These are phyloP conservation scores for Cadophora sp. DNA, from an alignment of 2,329 filamentous ascomycete species.

Conservation along the genomic window DNA sequence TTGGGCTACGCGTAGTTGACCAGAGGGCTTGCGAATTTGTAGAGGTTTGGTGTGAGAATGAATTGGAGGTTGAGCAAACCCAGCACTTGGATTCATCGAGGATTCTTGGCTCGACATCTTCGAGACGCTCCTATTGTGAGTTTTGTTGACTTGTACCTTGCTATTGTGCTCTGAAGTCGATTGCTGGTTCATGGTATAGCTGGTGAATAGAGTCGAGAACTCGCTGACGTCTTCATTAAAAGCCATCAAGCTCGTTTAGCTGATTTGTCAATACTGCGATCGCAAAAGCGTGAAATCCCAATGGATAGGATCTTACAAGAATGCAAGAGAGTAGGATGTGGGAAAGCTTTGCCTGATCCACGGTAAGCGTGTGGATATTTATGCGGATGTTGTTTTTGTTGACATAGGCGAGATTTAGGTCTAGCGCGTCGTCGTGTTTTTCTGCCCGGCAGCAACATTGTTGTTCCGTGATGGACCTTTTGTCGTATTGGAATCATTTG, in stretches of 20 bases:
- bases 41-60: conserved; percentile 30
- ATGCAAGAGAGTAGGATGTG: not conserved
- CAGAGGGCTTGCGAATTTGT: conserved; percentile 33
- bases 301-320: not conserved
- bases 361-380: not conserved
- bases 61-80: conserved; percentile 1
- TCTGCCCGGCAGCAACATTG: not conserved
- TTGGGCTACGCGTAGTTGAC: conserved; percentile 22
- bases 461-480: not conserved
- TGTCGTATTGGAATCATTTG: no score
- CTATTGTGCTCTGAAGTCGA: conserved; percentile 9
- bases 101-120: not conserved
- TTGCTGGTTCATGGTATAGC: conserved; percentile 5
- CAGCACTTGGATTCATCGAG: not conserved
- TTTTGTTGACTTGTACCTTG: not conserved
- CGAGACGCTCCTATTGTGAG: conserved; percentile 13
- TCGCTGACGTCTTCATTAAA: conserved; percentile 8
- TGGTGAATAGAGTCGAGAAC: conserved; percentile 17
- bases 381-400: not conserved
- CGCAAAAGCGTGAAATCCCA: not conserved
- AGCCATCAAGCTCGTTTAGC: conserved; percentile 4
- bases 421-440: not conserved
- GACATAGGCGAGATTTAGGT: not conserved
- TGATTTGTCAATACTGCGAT: not conserved
- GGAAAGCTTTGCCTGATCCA: not conserved